Conservation (phyloP, 257 asterid genomes). For the Ocimum tenuiflorum region DNA sequence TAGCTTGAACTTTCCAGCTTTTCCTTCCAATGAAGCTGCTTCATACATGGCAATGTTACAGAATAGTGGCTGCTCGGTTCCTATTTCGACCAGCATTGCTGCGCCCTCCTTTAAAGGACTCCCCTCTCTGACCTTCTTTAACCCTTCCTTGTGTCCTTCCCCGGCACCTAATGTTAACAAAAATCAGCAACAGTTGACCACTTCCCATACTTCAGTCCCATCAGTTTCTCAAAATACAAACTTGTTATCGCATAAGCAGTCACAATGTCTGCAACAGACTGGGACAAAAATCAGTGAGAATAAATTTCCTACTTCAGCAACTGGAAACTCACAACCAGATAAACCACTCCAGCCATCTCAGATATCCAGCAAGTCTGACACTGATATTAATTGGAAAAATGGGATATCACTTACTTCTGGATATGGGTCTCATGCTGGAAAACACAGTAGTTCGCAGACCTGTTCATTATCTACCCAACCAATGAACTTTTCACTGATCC, state of each 20-base stretch:
- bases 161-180: constrained; percentile 23
- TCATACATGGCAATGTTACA: constrained; percentile 35
- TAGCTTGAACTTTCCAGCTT: constrained; percentile 26
- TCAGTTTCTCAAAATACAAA: constrained; percentile 24
- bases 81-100: constrained; percentile 29
- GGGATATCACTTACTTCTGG: constrained; percentile 14
- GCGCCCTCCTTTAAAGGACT: constrained; percentile 29
- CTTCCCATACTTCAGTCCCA: constrained; percentile 21
- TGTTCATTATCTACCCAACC: constrained; percentile 4
- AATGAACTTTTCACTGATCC: constrained; percentile 24
- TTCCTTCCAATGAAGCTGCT: constrained; percentile 33
- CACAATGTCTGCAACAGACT: constrained; percentile 19
- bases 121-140: constrained; percentile 24
- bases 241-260: constrained; percentile 28
- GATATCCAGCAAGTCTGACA: constrained; percentile 20
- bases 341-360: constrained; percentile 18
- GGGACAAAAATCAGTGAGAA: constrained; percentile 7
- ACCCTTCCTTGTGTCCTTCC: constrained; percentile 34
- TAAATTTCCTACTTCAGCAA: constrained; percentile 14
- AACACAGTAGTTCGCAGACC: constrained; percentile 3
- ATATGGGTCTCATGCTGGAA: constrained; percentile 23
- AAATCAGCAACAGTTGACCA: constrained; percentile 27
- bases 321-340: constrained; percentile 18
- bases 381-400: constrained; percentile 15
- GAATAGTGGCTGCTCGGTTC: constrained; percentile 30